phyloP scores from a whole-genome alignment of 1,284 basidiomycete species.

The Anthracocystis setariae region DNA sequence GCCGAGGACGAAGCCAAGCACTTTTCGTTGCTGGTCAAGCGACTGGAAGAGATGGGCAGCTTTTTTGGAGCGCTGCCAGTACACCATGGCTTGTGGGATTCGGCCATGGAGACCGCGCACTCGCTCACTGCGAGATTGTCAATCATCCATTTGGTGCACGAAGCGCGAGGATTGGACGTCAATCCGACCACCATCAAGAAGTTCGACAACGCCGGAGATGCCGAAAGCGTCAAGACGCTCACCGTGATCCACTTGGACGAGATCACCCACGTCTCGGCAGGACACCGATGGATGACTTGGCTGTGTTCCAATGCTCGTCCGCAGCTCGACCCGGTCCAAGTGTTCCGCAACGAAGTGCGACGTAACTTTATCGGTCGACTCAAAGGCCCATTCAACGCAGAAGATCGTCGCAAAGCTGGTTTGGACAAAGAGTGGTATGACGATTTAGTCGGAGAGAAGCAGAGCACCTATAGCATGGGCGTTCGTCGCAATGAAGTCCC shows the following conservation, averaged over 20 bases:
- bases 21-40: constrained; percentile 69
- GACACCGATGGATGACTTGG: constrained; percentile 86
- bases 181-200: constrained; percentile 80
- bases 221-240: constrained; percentile 73
- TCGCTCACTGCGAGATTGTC: constrained; percentile 81
- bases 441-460: constrained; percentile 75
- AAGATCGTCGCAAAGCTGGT: constrained; percentile 77
- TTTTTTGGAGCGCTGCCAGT: constrained; percentile 75
- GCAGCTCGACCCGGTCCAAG: constrained; percentile 75
- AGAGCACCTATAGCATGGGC: constrained; percentile 29
- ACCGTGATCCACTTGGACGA: constrained; percentile 74
- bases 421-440: constrained; percentile 67
- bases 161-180: constrained; percentile 86
- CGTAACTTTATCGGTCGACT: constrained; percentile 81
- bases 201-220: constrained; percentile 77
- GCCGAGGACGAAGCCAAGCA: constrained; percentile 83
- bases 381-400: constrained; percentile 84
- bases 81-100: constrained; percentile 77
- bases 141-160: constrained; percentile 89
- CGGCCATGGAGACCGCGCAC: constrained; percentile 77
- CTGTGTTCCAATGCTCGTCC: constrained; percentile 73
- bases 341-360: constrained; percentile 80
- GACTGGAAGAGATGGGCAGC: constrained; percentile 74
- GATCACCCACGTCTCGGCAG: constrained; percentile 80
- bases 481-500: constrained; percentile 50